Base-by-base conservation (phyloP, 176 grass and related monocot genomes). In the Cenchrus purpureus region DNA sequence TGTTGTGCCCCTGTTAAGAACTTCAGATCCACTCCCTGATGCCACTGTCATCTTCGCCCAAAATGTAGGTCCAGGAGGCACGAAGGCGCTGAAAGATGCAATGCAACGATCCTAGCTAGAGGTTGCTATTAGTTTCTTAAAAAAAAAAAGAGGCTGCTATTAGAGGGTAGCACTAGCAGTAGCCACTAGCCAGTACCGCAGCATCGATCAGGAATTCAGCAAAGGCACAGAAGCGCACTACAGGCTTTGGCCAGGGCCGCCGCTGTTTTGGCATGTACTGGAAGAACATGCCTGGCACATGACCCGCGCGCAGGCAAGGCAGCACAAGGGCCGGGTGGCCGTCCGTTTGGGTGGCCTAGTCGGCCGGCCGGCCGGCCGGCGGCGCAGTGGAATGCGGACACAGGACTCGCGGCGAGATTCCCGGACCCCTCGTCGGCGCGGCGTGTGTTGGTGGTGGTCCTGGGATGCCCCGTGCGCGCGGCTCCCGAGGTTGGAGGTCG, bases 391-490 rank as follows among this genome's bases (percentile, higher is more conserved):
- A 53, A 60, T 76, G 42, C 49, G 46, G 73, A 14, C 52, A 40
- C 62, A 31, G 54, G 62, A 43, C 37, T 63, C 54, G 50, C 66
- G 76, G 44, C 50, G 4, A 55, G 74, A 88, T 88, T 74, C 58
- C 74, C 20, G 65, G 40, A 51, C 65, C 65, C 75, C 42, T 71
- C 73, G 73, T 42, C 63, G 13, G 28, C 49, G 40, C 34, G 20
- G 70, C 12, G 17, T 37, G 57, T 5, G 8, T 63, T 64, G 83
- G 65, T 84, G 65, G 74, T 22, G 34, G 19, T 15, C 54, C 15
- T 4, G 48, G 63, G 28, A 16, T 6, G 2, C 31, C 2, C 8
- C 67, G 15, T 37, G 63, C 19, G 50, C 65, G 43, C 70, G 28
- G 44, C 1, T 89, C 15, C 82, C 82, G 43, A 85, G 32, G 70